Evolutionary conservation across 208 protist species (phyloP), one percentile per base, ranked within the genome.

Genomic region (Blechomonas ayalai): DNA sequence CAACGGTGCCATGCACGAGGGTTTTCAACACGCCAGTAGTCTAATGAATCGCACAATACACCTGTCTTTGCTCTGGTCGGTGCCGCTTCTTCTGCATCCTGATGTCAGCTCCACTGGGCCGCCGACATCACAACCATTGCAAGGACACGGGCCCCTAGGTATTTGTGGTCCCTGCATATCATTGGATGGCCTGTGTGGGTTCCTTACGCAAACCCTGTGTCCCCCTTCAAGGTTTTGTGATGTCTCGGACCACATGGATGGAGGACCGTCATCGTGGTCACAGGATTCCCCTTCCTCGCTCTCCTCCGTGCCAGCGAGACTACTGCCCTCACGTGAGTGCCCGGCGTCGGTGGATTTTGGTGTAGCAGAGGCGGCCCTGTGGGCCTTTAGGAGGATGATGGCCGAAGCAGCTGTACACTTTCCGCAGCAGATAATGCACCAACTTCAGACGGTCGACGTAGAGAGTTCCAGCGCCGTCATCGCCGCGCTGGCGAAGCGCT

Each of bases 331-430:
- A 15, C 36, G 47, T 29, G 75, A 84, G 33, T 73, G 59, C 25
- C 61, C 65, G 23, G 59, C 59, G 9, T 79, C 62, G 31, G 27
- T 69, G 15, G 75, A 84, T 53, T 84, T 70, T 52, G 62, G 47
- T 19, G 22, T 84, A 19, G 57, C 73, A n/a, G 63, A 79, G 48
- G 67, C 62, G 1, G 59, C 70, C 23, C 45, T 87, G 52, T 55
- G 71, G 28, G 55, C 69, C n/a, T 43, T 73, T 9, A 68, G 80
- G 47, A 59, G 59, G 13, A 51, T 75, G 25, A 42, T 63, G 2
- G 73, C 67, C 8, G 73, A 82, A 45, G 54, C 67, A 20, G 63
- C 59, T 9, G 59, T 50, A 18, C 9, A 27, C 23, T n/a, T 42
- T 25, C 28, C 34, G 27, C 49, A 55, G 13, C 56, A n/a, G 10